Percentiles rank a stretch among this genome's conserved stretches.
phyloP scores from a whole-genome alignment of 345 rosid genomes.

The Citrus reticulata region DNA sequence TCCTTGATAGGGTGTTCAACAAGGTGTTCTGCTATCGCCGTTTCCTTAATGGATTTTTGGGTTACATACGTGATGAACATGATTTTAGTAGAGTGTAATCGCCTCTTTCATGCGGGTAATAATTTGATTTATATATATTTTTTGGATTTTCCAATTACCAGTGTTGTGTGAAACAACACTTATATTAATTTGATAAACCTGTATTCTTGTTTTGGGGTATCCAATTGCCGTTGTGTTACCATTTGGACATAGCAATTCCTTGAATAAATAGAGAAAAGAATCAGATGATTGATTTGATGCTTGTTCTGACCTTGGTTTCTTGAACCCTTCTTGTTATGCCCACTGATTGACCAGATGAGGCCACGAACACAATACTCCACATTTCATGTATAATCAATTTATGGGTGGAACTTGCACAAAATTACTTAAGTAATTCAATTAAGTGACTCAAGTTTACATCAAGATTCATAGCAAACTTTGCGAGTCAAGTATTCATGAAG shows the following conservation, averaged over 20 bases:
- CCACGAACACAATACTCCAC: no score
- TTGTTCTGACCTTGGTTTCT: background rate
- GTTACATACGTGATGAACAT: background rate
- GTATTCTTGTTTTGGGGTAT: background rate
- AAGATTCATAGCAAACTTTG: no score
- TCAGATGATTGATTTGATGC: background rate
- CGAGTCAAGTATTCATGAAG: no score
- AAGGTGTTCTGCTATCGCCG: no score
- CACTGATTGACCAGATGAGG: no score
- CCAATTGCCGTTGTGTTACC: background rate
- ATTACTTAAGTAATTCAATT: no score
- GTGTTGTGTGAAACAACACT: background rate
- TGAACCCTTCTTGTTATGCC: background rate
- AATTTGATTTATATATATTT: background rate
- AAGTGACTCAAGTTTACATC: no score
- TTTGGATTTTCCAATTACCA: background rate
- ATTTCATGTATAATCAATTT: no score
- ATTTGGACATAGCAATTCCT: background rate
- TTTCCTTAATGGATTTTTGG: no score
- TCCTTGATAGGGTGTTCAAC: no score
- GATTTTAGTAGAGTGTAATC: slow-evolving; percentile 25
- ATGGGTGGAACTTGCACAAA: no score
- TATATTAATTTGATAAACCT: background rate
- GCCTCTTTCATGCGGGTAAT: slow-evolving; percentile 1
- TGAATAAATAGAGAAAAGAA: background rate